Conservation (phyloP, 2,329 filamentous ascomycete species). For the Sclerotinia trifoliorum region DNA sequence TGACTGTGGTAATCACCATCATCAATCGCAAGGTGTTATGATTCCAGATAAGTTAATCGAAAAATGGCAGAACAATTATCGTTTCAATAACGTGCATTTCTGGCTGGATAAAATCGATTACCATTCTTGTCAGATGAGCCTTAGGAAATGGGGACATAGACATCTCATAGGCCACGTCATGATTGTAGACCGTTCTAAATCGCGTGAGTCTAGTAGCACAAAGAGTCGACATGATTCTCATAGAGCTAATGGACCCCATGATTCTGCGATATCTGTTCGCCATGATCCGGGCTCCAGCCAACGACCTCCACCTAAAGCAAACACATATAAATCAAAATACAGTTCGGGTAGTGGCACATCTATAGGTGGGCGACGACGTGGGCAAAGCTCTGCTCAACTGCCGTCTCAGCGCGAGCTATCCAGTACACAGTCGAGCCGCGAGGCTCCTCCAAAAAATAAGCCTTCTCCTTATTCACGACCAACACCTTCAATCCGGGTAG, state of each 20-base stretch:
- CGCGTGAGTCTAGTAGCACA: background rate
- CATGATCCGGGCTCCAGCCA: background rate
- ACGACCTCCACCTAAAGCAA: background rate
- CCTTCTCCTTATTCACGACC: background rate
- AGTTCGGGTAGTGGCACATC: too few species aligned
- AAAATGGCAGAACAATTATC: background rate
- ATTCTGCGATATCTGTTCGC: background rate
- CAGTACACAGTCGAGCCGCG: background rate
- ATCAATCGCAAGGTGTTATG: background rate
- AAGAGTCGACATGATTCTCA: background rate
- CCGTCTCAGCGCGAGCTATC: background rate
- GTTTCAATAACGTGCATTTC: background rate
- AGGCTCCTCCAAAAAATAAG: background rate
- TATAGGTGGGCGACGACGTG: background rate
- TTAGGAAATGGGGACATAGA: background rate
- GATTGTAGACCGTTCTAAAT: background rate
- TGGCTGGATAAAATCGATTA: background rate
- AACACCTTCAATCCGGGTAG: background rate
- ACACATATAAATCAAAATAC: background rate
- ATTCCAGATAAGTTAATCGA: background rate
- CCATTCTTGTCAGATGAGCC: background rate
- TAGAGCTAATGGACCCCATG: background rate
- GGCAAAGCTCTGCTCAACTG: background rate
- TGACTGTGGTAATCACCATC: background rate
- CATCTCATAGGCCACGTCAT: background rate